Evolutionary conservation across 2,329 filamentous ascomycete species (phyloP).

Genomic region (Fusarium sp.): DNA sequence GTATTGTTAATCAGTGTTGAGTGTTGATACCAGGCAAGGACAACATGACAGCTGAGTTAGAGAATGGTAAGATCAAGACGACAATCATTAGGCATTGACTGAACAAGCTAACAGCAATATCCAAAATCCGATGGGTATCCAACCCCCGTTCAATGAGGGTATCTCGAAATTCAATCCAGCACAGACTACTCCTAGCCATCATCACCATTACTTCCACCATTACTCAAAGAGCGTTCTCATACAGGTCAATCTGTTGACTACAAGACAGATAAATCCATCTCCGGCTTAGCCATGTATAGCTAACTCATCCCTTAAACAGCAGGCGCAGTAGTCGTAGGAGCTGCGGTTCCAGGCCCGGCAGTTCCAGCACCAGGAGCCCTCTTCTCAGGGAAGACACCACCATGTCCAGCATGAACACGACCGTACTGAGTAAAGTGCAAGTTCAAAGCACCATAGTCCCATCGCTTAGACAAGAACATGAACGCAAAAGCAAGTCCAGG

Average conservation of each 20-base stretch:
- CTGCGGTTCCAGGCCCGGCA: constrained; percentile 14
- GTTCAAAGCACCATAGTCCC: constrained; percentile 65
- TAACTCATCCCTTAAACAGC: constrained; percentile 15
- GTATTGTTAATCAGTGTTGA: neutral
- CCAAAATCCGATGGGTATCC: constrained; percentile 24
- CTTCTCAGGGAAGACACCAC: constrained; percentile 62
- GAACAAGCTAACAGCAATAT: neutral
- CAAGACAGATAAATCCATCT: neutral
- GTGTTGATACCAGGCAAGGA: neutral
- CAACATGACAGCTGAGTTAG: too few relatives aligned
- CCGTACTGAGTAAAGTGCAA: constrained; percentile 67
- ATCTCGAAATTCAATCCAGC: constrained; percentile 25
- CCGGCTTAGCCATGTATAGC: neutral
- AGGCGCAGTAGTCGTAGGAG: constrained; percentile 23
- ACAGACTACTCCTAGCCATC: neutral
- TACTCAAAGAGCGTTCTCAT: neutral
- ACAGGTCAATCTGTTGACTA: neutral
- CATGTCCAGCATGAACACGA: constrained; percentile 56
- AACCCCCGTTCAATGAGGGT: constrained; percentile 40
- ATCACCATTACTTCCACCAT: neutral
- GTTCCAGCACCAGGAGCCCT: constrained; percentile 31
- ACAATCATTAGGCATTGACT: constrained; percentile 30
- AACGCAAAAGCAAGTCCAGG: constrained; percentile 58
- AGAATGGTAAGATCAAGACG: neutral
- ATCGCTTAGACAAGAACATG: constrained; percentile 58